Evolutionary conservation across 2,329 filamentous ascomycete genomes (phyloP), one percentile per base, ranked within the genome.

Genomic region (Ophiostoma piceae): DNA sequence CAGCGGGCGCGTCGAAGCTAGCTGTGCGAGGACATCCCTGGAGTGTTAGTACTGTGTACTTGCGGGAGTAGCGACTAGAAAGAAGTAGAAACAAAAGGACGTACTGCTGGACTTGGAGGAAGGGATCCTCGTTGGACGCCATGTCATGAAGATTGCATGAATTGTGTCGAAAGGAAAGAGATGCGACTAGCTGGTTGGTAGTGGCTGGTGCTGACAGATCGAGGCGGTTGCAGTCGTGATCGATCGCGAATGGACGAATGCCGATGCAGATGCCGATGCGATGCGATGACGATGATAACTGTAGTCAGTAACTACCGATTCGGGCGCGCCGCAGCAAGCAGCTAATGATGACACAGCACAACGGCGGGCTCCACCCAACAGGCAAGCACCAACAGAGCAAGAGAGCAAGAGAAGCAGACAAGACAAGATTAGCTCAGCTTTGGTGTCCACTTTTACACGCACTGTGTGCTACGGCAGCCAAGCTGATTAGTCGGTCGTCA

Each of bases 1-100:
- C 70, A 97, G 88, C 68, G 94, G 90, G 11, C 94, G 90, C 68
- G 92, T 91, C 16, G 87, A 88, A 74, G 90, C 86, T 73, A 99
- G 88, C 72, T 96, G 91, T 73, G 88, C 82, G 74, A 96, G 89
- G 74, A 98, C 92, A 81, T 99, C 95, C 80, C 93, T 97, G 7
- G 8, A 7, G 16, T 2, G 26, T 54, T 57, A 57, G 51, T 26
- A 54, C 11, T 26, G 51, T 57, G 7, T 22, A 57, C 22, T 4
- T 51, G 39, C 11, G 39, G 39, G 11, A 41, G 12, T 14, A 41
- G 12, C 11, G 12, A 2, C 3, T 41, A 14, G 12, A 12, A 5
- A n/a, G 14, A 47, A 1, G 19, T n/a, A 51, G 19, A 51, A 16
- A 22, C 4, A n/a, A 67, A 41, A 62, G 57, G 37, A 66, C 68